phyloP scores from a whole-genome alignment of 148 eudicot genomes.

The Gaultheria prostrata region DNA sequence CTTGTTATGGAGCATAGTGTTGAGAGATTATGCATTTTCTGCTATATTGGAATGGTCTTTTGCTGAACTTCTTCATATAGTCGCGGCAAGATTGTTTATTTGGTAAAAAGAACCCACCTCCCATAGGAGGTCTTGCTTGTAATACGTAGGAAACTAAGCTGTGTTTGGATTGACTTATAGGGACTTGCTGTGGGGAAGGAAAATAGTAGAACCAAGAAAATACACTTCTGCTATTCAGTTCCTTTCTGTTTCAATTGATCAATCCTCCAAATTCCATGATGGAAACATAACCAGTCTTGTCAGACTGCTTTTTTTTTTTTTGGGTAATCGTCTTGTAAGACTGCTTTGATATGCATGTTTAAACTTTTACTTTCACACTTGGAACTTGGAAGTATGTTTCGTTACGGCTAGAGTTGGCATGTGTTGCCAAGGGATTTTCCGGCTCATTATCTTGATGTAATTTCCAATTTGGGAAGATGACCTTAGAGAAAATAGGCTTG shows the following conservation, averaged over 20 bases:
- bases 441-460: not conserved
- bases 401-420: not conserved
- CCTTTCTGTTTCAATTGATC: not conserved
- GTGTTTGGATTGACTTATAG: not conserved
- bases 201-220: not conserved
- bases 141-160: not conserved
- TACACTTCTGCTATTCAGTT: not conserved
- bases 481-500: not conserved
- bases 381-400: not conserved
- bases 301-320: too few species aligned
- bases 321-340: too few species aligned
- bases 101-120: not conserved
- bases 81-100: not conserved
- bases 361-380: not conserved
- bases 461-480: not conserved
- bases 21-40: constrained; percentile 20
- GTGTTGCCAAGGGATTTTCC: not conserved
- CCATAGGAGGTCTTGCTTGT: not conserved
- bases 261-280: not conserved
- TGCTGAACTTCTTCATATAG: not conserved
- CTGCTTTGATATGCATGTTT: not conserved
- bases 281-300: not conserved
- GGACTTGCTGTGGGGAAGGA: not conserved
- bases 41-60: not conserved
- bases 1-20: not conserved